Evolutionary conservation across 2,329 filamentous ascomycete genomes (phyloP), one percentile per base, ranked within the genome.

Genomic region (Trichothecium roseum): DNA sequence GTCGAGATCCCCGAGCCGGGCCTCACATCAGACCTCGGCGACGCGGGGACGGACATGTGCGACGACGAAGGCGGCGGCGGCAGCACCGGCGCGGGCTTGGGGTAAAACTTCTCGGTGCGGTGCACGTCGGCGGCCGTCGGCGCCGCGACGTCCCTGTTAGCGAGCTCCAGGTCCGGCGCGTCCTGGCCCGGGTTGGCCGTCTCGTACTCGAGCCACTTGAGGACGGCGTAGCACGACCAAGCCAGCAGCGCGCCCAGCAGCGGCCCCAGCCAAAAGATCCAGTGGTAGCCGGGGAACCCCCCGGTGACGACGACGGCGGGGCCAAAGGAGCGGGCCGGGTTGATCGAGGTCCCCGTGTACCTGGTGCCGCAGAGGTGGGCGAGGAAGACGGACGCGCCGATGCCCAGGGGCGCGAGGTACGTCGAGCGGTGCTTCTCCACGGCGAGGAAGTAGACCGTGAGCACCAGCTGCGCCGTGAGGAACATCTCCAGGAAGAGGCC

Each of bases 361-460:
- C 63, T 61, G 16, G 66, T 62, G 18, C 60, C 59, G 27, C 52
- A 56, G 34, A 68, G 52, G 50, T 69, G 58, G 5, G 60, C 60
- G 30, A 85, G 68, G 53, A 86, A 85, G 36, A 86, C 66, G 0
- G 80, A 65, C 3, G 84, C 56, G 1, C 83, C 83, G 45, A 87
- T 84, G 10, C 78, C 80, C 4, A 86, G 59, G 0, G 82, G 81
- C 0, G 81, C 81, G 2, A 85, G 58, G 49, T 69, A 84, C 0
- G 81, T 86, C 3, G 74, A 74, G 30, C 78, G 76, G 53, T 85
- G 80, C 58, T 86, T 85, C 52, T 84, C 79, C 4, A 75, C 73
- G 0, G 79, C 80, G 30, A 84, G 64, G 71, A 84, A 80, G 52
- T 78, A 72, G 20, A 82, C 72, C 3, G 76, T 70, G 36, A 82